Conservation (phyloP, 2,329 filamentous ascomycete genomes). For the Penicillium sp. region DNA sequence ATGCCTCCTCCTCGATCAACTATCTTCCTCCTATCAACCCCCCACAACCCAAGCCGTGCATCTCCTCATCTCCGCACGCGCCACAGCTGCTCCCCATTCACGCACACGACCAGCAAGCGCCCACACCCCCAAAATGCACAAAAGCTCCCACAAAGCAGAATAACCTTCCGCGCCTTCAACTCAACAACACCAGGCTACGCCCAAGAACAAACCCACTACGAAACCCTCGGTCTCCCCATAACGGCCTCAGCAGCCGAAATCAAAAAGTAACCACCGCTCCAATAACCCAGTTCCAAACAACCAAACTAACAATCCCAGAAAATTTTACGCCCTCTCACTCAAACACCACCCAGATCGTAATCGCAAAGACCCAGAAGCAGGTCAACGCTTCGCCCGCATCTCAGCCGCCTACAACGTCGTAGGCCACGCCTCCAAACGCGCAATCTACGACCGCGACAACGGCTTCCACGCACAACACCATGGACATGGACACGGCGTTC, state of each 20-base stretch:
- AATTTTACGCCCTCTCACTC: conserved; percentile 91
- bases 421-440: conserved; percentile 69
- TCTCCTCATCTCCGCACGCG: neutral
- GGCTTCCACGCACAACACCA: conserved; percentile 36
- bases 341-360: conserved; percentile 90
- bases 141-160: neutral
- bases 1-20: conserved; percentile 26
- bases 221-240: conserved; percentile 69
- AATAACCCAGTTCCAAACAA: neutral
- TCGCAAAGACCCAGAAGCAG: conserved; percentile 68
- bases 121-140: conserved; percentile 1
- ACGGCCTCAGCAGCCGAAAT: conserved; percentile 73
- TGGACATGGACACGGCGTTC: conserved; percentile 23
- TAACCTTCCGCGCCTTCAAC: conserved; percentile 32
- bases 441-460: conserved; percentile 70
- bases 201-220: conserved; percentile 69
- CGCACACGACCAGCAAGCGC: conserved; percentile 9
- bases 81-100: neutral
- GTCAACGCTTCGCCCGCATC: conserved; percentile 76
- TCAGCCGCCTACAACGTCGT: conserved; percentile 81
- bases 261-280: conserved; percentile 64
- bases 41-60: neutral
- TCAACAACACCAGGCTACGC: conserved; percentile 43
- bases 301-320: conserved; percentile 37
- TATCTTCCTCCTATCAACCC: conserved; percentile 7